Percentiles rank a stretch among this genome's conserved stretches.
Evolutionary conservation across 2,329 filamentous ascomycete species (phyloP).

Genomic region (Colletotrichum truncatum): DNA sequence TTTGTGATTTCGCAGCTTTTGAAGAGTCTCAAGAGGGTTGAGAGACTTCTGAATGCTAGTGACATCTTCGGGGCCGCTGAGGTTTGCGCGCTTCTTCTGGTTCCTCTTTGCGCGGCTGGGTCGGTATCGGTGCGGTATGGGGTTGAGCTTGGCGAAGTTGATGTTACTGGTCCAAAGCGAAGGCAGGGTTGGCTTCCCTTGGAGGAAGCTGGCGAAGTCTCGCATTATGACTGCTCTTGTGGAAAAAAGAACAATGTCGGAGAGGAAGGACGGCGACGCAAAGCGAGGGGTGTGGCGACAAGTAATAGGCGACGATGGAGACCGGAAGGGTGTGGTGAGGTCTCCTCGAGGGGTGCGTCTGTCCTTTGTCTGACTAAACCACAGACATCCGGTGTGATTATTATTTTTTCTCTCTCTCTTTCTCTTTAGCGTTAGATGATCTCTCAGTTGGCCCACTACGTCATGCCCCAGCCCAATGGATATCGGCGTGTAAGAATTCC

Average conservation of each 20-base stretch:
- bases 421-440: not conserved
- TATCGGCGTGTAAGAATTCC: not conserved
- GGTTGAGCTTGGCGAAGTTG: slow-evolving; percentile 53
- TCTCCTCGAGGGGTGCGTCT: slow-evolving; percentile 8
- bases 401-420: too few species aligned
- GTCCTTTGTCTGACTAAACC: slow-evolving; percentile 14
- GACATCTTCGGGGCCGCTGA: slow-evolving; percentile 64
- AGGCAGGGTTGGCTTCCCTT: slow-evolving; percentile 50
- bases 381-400: slow-evolving; percentile 15
- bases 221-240: slow-evolving; percentile 40
- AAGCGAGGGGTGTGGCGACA: not conserved
- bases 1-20: slow-evolving; percentile 77
- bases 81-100: slow-evolving; percentile 47
- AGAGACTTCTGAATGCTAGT: slow-evolving; percentile 83
- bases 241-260: not conserved
- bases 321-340: not conserved
- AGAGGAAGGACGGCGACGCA: not conserved
- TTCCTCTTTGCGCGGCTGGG: slow-evolving; percentile 47
- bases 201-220: slow-evolving; percentile 45
- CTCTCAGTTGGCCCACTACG: slow-evolving; percentile 9
- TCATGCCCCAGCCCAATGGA: slow-evolving; percentile 4
- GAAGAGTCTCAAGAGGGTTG: slow-evolving; percentile 80
- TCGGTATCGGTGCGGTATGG: slow-evolving; percentile 50
- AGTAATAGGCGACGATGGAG: not conserved
- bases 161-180: slow-evolving; percentile 50